phyloP scores from a whole-genome alignment of 352 stramenopile species.

The Phytophthora melonis region DNA sequence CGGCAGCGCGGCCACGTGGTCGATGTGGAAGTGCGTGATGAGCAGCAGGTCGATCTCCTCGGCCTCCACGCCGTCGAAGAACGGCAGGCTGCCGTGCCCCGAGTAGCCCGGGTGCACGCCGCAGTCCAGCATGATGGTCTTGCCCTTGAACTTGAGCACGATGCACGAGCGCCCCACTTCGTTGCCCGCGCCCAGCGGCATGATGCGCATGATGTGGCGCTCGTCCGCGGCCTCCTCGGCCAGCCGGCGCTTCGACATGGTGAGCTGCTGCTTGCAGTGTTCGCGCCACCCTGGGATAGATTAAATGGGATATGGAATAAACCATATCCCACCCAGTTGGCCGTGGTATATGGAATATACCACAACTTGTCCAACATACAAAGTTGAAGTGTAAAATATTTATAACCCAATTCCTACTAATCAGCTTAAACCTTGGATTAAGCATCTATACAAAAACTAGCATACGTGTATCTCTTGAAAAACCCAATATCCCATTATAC shows the following conservation, averaged over 20 bases:
- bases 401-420: no score
- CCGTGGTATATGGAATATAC: no score
- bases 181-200: constrained; percentile 97
- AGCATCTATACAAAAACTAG: no score
- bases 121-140: constrained; percentile 97
- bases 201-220: constrained; percentile 94
- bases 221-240: constrained; percentile 81
- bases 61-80: constrained; percentile 97
- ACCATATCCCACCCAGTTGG: no score
- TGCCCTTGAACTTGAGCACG: constrained; percentile 99
- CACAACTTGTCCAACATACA: no score
- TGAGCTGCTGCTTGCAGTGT: neutral
- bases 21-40: constrained; percentile 99
- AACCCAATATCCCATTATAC: no score
- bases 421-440: no score
- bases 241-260: constrained; percentile 80
- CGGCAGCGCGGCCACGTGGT: constrained; percentile 98
- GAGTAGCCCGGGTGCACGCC: constrained; percentile 94
- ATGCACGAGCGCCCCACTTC: constrained; percentile 99
- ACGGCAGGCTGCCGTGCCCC: constrained; percentile 97
- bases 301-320: no score
- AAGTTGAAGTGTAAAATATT: no score
- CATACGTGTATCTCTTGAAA: no score
- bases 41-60: constrained; percentile 97
- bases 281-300: no score